phyloP scores from a whole-genome alignment of 176 grass and related monocot species.

The Aechmea fasciata region DNA sequence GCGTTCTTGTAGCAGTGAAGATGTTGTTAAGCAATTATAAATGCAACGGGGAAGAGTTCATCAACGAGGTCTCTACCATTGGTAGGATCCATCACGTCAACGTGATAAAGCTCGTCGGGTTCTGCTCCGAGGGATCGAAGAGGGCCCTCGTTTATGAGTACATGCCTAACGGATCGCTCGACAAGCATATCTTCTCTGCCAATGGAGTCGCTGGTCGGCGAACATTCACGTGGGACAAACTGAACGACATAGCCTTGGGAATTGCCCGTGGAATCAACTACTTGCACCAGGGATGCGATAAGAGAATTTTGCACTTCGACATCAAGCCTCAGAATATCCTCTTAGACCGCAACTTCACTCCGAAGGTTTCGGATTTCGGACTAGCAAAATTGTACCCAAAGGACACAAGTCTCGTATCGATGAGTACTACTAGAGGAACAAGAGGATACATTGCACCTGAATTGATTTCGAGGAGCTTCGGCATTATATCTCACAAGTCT shows the following conservation, averaged over 20 bases:
- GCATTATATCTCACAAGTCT: conserved; percentile 23
- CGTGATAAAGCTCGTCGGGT: conserved; percentile 21
- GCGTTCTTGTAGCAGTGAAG: conserved; percentile 23
- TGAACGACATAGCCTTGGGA: conserved; percentile 24
- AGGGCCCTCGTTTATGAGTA: conserved; percentile 33
- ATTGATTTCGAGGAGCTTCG: conserved; percentile 39
- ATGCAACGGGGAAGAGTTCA: conserved; percentile 52
- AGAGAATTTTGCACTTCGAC: conserved; percentile 51
- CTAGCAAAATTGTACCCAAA: conserved; percentile 32
- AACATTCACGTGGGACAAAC: conserved; percentile 23
- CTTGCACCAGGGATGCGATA: conserved; percentile 33
- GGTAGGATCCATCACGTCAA: conserved; percentile 49
- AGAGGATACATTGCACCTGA: conserved; percentile 48
- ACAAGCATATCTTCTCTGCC: conserved; percentile 36
- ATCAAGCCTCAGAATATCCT: conserved; percentile 51
- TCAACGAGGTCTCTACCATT: conserved; percentile 40
- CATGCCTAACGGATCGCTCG: conserved; percentile 32
- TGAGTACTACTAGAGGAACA: conserved; percentile 28
- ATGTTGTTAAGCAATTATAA: conserved; percentile 11
- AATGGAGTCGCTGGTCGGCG: not conserved
- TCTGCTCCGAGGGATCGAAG: conserved; percentile 25
- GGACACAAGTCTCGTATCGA: conserved; percentile 11
- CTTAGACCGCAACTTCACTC: conserved; percentile 28
- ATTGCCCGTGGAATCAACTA: conserved; percentile 38
- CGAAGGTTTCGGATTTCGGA: conserved; percentile 49